Evolutionary conservation across 1,139 yeast genomes (phyloP), one percentile per base, ranked within the genome.

Genomic region (Taphrina communis): DNA sequence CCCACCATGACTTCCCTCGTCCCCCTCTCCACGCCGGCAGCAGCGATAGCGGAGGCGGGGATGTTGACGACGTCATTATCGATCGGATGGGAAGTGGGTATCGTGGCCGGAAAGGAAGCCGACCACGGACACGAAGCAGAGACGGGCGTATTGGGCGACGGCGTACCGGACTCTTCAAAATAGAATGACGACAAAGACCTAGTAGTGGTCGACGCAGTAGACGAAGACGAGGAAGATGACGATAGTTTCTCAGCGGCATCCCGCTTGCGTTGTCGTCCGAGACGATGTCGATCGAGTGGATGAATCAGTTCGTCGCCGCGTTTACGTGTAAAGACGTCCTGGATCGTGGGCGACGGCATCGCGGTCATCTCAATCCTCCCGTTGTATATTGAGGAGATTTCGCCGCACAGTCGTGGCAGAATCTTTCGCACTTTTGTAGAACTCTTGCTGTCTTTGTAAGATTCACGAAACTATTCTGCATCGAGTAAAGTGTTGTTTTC

Each of bases 211-310:
- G 31, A 25, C 31, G 1, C 2, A 25, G 31, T 4, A 2, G 31
- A 25, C 31, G 17, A 25, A n/a, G 25, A 25, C 25, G 25, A 25
- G 1, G 31, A 25, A 25, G 31, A 25, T 4, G 31, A 25, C 31
- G 31, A 25, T 25, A 25, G 31, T 25, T 25, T 25, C 31, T 25
- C 31, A 25, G 31, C 31, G 31, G 31, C 8, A 4, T 25, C 36
- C 53, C 36, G 9, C 2, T 50, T 50, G 3, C 36, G 31, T 25
- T n/a, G 31, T 25, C 36, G 11, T 1, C 31, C 4, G 53, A 50
- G 53, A 6, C 53, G 31, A n/a, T 50, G 53, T 50, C 53, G 19
- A n/a, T 50, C 53, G 9, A 50, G 36, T 11, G 53, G 53, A 50
- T 50, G 53, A 50, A 50, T n/a, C 36, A 50, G 7, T n/a, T 50